Base-by-base conservation (phyloP, 345 rosid genomes). In the Aegle marmelos region DNA sequence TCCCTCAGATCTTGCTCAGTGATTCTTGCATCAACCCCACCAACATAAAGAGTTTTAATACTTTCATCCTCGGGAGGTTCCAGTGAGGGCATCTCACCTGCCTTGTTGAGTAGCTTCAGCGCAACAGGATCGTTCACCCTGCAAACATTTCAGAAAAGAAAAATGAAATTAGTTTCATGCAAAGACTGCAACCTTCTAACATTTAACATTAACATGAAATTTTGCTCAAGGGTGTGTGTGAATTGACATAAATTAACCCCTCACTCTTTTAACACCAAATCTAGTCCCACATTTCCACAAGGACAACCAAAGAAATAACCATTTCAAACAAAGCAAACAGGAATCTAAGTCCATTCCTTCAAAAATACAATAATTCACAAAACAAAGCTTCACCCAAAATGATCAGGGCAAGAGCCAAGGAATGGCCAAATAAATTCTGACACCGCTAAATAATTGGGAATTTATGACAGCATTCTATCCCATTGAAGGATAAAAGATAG, bases 101-200 rank as follows among this genome's bases (percentile, higher is more conserved):
- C 97, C 87, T 95, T 93, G 81, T 88, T 90, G 33, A 95, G 98
- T 63, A 95, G 88, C 86, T 95, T 95, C 81, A 92, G 45, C 22
- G 98, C 99, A 82, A 93, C 98, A 4, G 98, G 97, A 86, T 93
- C 99, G 78, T 95, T 95, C 70, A 95, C 91, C 75, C 98, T 95
- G 91, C 82, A 85, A 36, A 74, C 16, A 74, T 74, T 41, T 61
- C 13, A 74, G 16, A 39, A 41, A 33, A n/a, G n/a, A 39, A 41
- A 41, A 41, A 70, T 7, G 13, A 48, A 30, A 27, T 69, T 9
- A 48, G 21, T 48, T 48, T 41, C 50, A 68, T 7, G 19, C 24
- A 17, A 69, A 25, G 57, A 69, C 28, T 13, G 1, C 58, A 27
- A 48, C 24, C 33, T 69, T 48, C 58, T 3, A 70, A 6, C 4